These are phyloP conservation scores for Yamadazyma olivae DNA, from an alignment of 805 yeast genomes.

Conservation along the genomic window DNA sequence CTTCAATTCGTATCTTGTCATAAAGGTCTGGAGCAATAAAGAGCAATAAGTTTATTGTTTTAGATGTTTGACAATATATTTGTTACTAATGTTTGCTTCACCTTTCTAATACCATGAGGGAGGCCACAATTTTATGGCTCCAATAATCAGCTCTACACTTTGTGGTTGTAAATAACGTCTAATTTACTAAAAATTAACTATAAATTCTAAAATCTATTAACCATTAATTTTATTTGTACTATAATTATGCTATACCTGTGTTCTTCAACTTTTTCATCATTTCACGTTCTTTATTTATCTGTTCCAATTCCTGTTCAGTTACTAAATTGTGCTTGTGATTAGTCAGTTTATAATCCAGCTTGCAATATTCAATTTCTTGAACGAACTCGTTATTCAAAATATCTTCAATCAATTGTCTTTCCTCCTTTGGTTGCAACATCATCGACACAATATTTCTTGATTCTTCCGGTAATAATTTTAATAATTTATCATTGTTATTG, in stretches of 20 bases:
- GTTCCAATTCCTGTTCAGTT: constrained; percentile 59
- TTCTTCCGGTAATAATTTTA: constrained; percentile 66
- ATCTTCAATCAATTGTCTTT: constrained; percentile 58
- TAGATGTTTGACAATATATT: no score
- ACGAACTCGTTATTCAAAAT: constrained; percentile 60
- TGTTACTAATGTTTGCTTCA: no score
- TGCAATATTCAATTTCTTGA: constrained; percentile 54
- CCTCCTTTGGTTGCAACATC: constrained; percentile 62
- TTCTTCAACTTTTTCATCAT: constrained; percentile 17
- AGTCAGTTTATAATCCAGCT: constrained; percentile 20
- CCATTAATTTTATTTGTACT: no score
- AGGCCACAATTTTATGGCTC: no score
- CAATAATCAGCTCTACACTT: no score
- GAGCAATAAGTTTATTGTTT: no score
- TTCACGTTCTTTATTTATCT: constrained; percentile 31
- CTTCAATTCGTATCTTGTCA: no score
- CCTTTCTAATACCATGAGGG: no score
- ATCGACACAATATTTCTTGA: constrained; percentile 57
- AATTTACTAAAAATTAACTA: no score
- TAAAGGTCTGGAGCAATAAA: no score
- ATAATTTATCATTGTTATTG: constrained; percentile 44
- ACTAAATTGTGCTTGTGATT: constrained; percentile 66
- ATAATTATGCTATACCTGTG: constrained; percentile 11
- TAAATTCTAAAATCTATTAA: no score
- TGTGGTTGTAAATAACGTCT: no score